A percentile compares a stretch with the other conserved stretches of the same genome.
These are phyloP conservation scores for Pinus albicaulis DNA, from an alignment of 75 land plant species.

Conservation along the genomic window DNA sequence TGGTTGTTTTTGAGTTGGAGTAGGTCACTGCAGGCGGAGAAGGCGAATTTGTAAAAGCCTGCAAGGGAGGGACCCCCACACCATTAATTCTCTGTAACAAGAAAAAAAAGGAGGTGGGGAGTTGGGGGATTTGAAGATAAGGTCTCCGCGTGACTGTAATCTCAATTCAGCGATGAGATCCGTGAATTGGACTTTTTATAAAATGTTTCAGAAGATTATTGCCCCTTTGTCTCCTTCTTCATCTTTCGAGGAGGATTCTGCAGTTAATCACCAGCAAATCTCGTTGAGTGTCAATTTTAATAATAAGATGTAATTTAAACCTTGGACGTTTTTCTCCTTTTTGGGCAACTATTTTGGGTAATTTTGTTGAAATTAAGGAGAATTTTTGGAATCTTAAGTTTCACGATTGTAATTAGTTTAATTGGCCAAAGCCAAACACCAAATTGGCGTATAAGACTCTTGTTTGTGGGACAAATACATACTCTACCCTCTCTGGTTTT, in stretches of 20 bases:
- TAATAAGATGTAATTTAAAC: background rate
- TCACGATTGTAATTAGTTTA: too few species aligned
- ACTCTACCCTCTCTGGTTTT: too few species aligned
- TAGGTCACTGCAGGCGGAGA: background rate
- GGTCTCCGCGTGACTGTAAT: conserved; percentile 9
- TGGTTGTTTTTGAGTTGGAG: conserved; percentile 3
- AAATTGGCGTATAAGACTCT: too few species aligned
- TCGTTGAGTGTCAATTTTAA: background rate
- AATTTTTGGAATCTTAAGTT: too few species aligned
- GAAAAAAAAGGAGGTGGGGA: background rate
- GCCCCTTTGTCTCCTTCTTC: background rate
- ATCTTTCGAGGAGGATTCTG: conserved; percentile 4
- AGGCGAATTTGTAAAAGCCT: conserved; percentile 1
- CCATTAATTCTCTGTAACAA: conserved; percentile 1
- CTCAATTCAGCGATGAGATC: conserved; percentile 6
- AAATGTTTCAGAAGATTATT: background rate
- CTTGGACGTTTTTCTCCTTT: too few species aligned
- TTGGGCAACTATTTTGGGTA: too few species aligned
- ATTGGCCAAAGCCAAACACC: too few species aligned
- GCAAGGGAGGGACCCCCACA: background rate
- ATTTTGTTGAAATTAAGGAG: too few species aligned
- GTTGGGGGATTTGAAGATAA: conserved; percentile 3
- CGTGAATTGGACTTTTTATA: background rate
- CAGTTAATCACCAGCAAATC: background rate
- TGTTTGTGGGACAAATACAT: too few species aligned